Evolutionary conservation across 768 basidiomycete species (phyloP).

Genomic region (Russula dissimulans): DNA sequence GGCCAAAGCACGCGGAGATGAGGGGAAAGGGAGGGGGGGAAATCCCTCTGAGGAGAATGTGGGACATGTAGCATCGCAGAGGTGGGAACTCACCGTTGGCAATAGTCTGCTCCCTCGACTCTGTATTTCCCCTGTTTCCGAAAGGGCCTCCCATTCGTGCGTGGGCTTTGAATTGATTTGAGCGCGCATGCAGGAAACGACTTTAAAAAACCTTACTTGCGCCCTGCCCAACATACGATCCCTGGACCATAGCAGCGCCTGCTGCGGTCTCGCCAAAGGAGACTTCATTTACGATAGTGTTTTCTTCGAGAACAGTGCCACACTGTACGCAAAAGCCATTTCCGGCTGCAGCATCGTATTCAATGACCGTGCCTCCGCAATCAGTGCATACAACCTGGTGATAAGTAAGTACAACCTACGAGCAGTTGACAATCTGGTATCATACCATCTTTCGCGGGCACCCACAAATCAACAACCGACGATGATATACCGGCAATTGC

Average conservation of each 20-base stretch:
- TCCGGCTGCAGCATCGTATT: conserved; percentile 76
- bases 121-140: conserved; percentile 67
- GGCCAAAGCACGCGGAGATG: background rate
- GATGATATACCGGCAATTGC: background rate
- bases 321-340: conserved; percentile 82
- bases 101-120: conserved; percentile 86
- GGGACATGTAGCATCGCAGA: background rate
- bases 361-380: conserved; percentile 77
- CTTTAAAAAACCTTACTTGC: conserved; percentile 54
- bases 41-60: background rate
- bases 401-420: background rate
- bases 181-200: background rate
- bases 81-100: conserved; percentile 57
- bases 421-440: background rate
- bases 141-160: conserved; percentile 77
- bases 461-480: background rate
- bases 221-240: conserved; percentile 83
- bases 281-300: conserved; percentile 88
- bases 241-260: conserved; percentile 93
- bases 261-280: conserved; percentile 89
- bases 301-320: conserved; percentile 87
- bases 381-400: conserved; percentile 53
- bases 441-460: conserved; percentile 8
- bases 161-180: conserved; percentile 42
- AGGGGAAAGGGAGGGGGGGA: background rate